Evolutionary conservation across 2,329 filamentous ascomycete genomes (phyloP), one percentile per base, ranked within the genome.

Genomic region (Aspergillus neoniger): DNA sequence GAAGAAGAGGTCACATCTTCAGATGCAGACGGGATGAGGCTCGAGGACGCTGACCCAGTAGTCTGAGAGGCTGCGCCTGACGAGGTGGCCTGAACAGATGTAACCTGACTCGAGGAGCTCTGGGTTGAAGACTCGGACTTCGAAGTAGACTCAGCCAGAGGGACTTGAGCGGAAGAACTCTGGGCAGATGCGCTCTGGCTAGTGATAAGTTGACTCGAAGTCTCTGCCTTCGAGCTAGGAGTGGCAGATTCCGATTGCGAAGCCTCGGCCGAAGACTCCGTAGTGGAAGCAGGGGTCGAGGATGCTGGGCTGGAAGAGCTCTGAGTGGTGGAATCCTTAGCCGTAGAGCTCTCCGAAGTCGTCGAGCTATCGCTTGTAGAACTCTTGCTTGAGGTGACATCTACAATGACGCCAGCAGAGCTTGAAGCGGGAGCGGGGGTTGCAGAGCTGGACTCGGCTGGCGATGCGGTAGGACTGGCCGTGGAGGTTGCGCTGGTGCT

Each of bases 11-110:
- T 44, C 28, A 38, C 25, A 9, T 36, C 44, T 17, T 49, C 41
- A 21, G 57, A 39, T 2, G 57, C 47, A 9, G 28, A 17, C 1
- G 48, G 12, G 17, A 49, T 50, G 15, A 51, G 51, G 8, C 47
- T 55, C 21, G 53, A 53, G 17, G 54, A 28, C 2, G 48, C 38
- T 25, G 56, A 49, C 21, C 55, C 60, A 32, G 39, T 55, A 15
- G 51, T 47, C 14, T 54, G 41, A 10, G 10, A 19, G 15, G 39
- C 15, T 19, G 39, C 15, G 15, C 36, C 17, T 41, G 38, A 23
- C 15, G 53, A 44, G 4, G 53, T 44, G 23, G n/a, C 17, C 15
- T 55, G 52, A n/a, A 28, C 17, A 12, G 19, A 23, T 6, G 41
- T 44, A 17, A 38, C 30, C 36, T 53, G 51, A 21, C 51, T 44